Evolutionary conservation across 257 asterid species (phyloP), one percentile per base, ranked within the genome.

Genomic region (Oldenlandia corymbosa): DNA sequence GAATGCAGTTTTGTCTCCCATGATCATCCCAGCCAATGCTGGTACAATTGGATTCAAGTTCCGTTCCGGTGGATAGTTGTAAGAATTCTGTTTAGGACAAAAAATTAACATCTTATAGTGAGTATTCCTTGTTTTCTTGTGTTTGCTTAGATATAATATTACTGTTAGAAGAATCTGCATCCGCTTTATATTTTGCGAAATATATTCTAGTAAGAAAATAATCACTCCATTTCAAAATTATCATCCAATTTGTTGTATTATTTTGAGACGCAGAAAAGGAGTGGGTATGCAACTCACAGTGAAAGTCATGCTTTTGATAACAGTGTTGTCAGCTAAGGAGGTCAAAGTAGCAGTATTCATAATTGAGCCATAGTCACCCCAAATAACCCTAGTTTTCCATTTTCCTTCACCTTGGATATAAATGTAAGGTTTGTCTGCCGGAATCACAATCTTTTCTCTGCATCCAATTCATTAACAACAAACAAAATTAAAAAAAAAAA

Each of bases 1-100:
- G 47, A 89, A 89, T 0, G 83, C 83, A 2, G 78, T 78, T 54
- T 74, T 83, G 46, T 90, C 95, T 1, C 97, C 95, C 12, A 69
- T 28, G 3, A 89, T 71, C 81, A 54, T 43, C 0, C 79, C 95
- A 11, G 97, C 94, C 28, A 75, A 54, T 0, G 95, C 97, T 1
- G 73, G 39, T 39, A 0, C 59, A 47, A 81, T 72, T 2, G 65
- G 73, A 12, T 80, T 77, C 8, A 7, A 20, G 14, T 48, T 74
- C 0, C 12, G 37, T 30, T 30, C 37, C 4, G 71, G 62, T 17
- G 94, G 93, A 63, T 64, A 67, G 65, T 90, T 87, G 67, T 87
- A 79, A 5, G 88, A 76, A 54, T 90, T 90, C 96, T 88, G 77
- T 28, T 47, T 5, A 3, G 21, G 27, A 30, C 0, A 9, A 28